Evolutionary conservation across 768 basidiomycete genomes (phyloP).

Genomic region (Cystofilobasidium ferigula): DNA sequence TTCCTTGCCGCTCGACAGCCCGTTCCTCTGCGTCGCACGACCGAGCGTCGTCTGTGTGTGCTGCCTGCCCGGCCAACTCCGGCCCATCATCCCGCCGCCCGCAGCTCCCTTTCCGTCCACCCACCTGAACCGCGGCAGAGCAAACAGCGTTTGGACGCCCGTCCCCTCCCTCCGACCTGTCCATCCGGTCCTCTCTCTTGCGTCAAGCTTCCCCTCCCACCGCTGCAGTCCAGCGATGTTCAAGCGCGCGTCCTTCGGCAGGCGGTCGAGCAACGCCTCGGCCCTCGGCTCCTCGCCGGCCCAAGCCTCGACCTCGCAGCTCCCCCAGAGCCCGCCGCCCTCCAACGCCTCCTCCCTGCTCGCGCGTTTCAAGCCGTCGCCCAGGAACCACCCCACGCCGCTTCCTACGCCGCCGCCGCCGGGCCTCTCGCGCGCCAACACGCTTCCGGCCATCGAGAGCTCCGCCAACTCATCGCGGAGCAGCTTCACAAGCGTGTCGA

Average conservation of each 20-base stretch:
- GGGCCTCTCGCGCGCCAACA: not conserved
- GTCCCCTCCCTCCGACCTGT: not conserved
- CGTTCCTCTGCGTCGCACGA: too few species aligned
- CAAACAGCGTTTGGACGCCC: too few species aligned
- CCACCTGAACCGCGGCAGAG: too few species aligned
- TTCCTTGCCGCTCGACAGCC: too few species aligned
- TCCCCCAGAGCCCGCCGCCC: not conserved
- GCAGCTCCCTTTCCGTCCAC: not conserved
- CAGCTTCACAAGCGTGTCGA: slow-evolving; percentile 7
- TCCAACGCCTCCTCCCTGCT: not conserved
- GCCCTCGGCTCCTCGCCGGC: not conserved
- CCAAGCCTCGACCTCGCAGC: not conserved
- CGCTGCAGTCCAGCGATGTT: not conserved
- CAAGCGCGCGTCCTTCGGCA: slow-evolving; percentile 16
- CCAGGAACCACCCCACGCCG: too few species aligned
- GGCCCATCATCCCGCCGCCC: too few species aligned
- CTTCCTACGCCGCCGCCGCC: not conserved
- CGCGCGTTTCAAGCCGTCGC: not conserved
- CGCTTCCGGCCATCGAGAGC: not conserved
- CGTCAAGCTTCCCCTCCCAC: not conserved
- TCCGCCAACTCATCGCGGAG: not conserved
- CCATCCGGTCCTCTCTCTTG: not conserved
- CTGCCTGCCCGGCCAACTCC: too few species aligned
- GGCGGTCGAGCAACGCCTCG: not conserved
- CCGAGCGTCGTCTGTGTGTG: too few species aligned